Conservation (phyloP, 1,284 basidiomycete species). For the Tilletia setariae region DNA sequence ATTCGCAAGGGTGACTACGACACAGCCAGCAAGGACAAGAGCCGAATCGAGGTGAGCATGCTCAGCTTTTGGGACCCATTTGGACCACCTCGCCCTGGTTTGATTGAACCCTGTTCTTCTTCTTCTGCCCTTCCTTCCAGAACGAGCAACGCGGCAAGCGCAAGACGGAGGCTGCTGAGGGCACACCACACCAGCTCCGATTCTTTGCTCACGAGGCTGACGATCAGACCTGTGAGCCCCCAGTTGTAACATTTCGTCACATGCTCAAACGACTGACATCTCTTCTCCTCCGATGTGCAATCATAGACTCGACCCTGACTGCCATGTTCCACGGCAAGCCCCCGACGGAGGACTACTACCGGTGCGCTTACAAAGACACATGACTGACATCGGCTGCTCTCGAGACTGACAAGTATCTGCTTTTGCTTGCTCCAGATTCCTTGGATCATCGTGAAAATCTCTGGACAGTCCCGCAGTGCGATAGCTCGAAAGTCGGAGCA, state of each 20-base stretch:
- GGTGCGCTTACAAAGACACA: neutral
- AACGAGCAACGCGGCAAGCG: conserved; percentile 87
- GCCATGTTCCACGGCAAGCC: conserved; percentile 42
- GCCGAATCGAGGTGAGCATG: conserved; percentile 66
- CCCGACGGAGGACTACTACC: conserved; percentile 37
- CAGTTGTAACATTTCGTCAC: neutral
- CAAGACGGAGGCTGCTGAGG: conserved; percentile 74
- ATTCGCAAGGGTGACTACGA: conserved; percentile 90
- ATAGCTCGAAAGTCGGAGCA: no score
- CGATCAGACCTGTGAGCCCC: conserved; percentile 35
- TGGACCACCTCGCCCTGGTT: neutral
- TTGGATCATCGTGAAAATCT: neutral
- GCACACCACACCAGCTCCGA: conserved; percentile 66
- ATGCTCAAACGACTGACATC: neutral
- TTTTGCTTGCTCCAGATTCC: neutral
- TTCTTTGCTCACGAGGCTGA: conserved; percentile 52
- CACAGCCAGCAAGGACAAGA: conserved; percentile 82
- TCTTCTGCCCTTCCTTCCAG: conserved; percentile 43
- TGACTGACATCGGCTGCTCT: no score
- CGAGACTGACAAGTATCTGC: no score
- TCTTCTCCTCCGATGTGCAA: neutral
- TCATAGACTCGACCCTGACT: conserved; percentile 32
- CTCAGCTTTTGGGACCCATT: neutral
- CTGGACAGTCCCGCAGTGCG: no score
- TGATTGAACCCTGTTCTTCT: neutral